These are phyloP conservation scores for Hirschioporus abietinus DNA, from an alignment of 768 basidiomycete genomes.

Conservation along the genomic window DNA sequence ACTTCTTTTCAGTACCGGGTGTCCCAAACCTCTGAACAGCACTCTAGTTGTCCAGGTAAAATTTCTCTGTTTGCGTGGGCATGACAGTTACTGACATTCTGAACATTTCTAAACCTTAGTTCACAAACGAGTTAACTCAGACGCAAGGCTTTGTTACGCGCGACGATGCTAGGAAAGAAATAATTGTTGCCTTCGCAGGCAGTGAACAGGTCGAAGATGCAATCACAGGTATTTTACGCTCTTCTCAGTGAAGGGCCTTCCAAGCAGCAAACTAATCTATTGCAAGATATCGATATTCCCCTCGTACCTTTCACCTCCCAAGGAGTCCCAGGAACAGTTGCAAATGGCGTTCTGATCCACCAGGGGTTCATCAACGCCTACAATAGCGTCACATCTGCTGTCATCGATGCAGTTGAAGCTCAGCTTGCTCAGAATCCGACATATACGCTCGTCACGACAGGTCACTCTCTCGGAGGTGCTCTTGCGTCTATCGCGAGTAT, in stretches of 20 bases:
- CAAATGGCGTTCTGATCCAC: conserved; percentile 14
- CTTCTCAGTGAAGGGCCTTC: no score
- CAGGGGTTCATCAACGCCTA: conserved; percentile 20
- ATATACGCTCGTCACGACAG: conserved; percentile 24
- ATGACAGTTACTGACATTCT: no score
- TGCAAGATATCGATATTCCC: conserved; percentile 28
- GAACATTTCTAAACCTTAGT: conserved; percentile 20
- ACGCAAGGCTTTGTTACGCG: conserved; percentile 40
- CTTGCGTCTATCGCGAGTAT: conserved; percentile 34
- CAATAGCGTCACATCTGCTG: conserved; percentile 15
- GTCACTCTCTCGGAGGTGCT: conserved; percentile 40
- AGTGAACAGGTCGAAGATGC: conserved; percentile 24
- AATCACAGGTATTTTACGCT: conserved; percentile 25
- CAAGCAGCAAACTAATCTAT: no score
- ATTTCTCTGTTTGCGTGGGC: no score
- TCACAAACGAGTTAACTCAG: conserved; percentile 30
- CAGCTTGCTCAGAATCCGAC: conserved; percentile 12
- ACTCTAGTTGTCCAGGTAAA: conserved; percentile 36
- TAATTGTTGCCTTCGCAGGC: conserved; percentile 39
- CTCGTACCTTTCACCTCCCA: conserved; percentile 23
- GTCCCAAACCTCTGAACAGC: conserved; percentile 43
- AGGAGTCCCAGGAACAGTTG: conserved; percentile 23
- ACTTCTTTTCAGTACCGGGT: conserved; percentile 27
- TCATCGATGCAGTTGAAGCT: conserved; percentile 12
- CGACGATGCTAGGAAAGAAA: conserved; percentile 35